Evolutionary conservation across 2,329 filamentous ascomycete species (phyloP).

Genomic region (Aspergillus sp.): DNA sequence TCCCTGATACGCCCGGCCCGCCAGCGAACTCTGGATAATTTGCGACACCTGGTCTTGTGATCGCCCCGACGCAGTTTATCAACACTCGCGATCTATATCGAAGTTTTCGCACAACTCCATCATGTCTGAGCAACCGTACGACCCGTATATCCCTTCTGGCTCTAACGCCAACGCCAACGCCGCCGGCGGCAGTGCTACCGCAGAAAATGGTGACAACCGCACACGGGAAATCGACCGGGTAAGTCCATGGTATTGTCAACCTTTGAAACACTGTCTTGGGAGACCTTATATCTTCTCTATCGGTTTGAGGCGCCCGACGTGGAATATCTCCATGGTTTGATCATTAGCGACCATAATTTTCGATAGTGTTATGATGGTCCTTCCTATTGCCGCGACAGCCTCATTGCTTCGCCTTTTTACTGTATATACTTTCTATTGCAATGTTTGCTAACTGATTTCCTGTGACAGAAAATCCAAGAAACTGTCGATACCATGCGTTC

Average conservation of each 20-base stretch:
- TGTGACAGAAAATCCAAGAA: slow-evolving; percentile 86
- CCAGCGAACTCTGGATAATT: slow-evolving; percentile 13
- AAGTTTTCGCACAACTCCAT: slow-evolving; percentile 24
- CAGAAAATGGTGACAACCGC: slow-evolving; percentile 60
- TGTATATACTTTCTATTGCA: neutral
- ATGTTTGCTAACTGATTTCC: slow-evolving; percentile 20
- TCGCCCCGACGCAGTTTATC: slow-evolving; percentile 17
- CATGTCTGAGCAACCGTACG: slow-evolving; percentile 71
- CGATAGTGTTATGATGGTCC: neutral
- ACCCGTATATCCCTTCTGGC: slow-evolving; percentile 82
- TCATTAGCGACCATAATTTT: neutral
- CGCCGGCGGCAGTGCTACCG: slow-evolving; percentile 49
- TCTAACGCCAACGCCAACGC: slow-evolving; percentile 43
- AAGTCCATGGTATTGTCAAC: too few species aligned
- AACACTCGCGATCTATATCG: slow-evolving; percentile 3
- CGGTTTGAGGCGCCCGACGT: neutral
- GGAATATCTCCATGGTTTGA: neutral
- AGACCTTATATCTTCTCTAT: neutral
- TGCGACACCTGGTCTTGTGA: slow-evolving; percentile 19
- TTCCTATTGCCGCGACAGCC: neutral
- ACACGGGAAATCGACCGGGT: slow-evolving; percentile 80
- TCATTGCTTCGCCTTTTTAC: neutral
- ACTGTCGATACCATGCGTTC: slow-evolving; percentile 94
- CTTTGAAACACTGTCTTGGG: too few species aligned
- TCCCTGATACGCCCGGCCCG: slow-evolving; percentile 6